phyloP scores from a whole-genome alignment of 192 early-diverging fungal species.

The Backusella tuberculispora region DNA sequence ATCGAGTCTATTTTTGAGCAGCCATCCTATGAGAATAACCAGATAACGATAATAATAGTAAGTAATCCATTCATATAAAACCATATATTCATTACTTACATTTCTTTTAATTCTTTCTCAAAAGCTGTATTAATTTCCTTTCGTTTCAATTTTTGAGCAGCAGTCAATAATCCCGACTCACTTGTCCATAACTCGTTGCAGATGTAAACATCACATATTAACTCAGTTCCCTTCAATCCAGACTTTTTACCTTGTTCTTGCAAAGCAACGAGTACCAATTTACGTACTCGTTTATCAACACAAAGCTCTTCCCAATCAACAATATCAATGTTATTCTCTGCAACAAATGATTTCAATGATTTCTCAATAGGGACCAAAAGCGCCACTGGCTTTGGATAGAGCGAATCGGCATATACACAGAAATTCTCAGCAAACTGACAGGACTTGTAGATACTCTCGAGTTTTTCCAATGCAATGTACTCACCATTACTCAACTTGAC shows the following conservation, averaged over 20 bases:
- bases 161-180: conserved; percentile 79
- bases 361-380: conserved; percentile 72
- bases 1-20: conserved; percentile 61
- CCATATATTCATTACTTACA: conserved; percentile 39
- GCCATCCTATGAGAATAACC: conserved; percentile 62
- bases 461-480: conserved; percentile 92
- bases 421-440: conserved; percentile 74
- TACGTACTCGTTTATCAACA: conserved; percentile 54
- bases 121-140: conserved; percentile 73
- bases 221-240: conserved; percentile 75
- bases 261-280: conserved; percentile 48
- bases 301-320: conserved; percentile 58
- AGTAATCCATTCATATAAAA: background rate
- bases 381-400: conserved; percentile 73
- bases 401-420: conserved; percentile 75
- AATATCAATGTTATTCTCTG: conserved; percentile 44
- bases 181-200: conserved; percentile 87
- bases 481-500: conserved; percentile 92
- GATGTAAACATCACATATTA: conserved; percentile 70
- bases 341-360: conserved; percentile 51
- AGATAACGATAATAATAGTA: background rate
- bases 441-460: conserved; percentile 89
- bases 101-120: conserved; percentile 57
- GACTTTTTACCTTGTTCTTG: conserved; percentile 61
- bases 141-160: conserved; percentile 91